Percentiles rank a stretch among this genome's conserved stretches.
These are phyloP conservation scores for Daldinia caldariorum DNA, from an alignment of 495 filamentous ascomycete genomes.

Conservation along the genomic window DNA sequence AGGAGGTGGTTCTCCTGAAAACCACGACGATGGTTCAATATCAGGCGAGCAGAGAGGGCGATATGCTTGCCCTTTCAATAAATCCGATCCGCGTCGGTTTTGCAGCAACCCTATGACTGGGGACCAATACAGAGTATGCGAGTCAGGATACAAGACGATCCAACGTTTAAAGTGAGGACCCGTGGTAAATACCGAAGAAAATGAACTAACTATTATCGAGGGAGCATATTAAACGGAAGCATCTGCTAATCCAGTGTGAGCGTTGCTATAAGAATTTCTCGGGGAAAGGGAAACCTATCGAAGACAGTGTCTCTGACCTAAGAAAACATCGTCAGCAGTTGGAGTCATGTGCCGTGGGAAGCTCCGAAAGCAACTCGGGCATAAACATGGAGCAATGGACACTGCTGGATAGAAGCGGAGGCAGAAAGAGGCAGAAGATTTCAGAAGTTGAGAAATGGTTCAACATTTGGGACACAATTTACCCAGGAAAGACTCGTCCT, in stretches of 20 bases:
- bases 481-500: slow-evolving; percentile 5
- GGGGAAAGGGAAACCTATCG: background rate
- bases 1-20: slow-evolving; percentile 9
- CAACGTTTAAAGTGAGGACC: slow-evolving; percentile 27
- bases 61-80: slow-evolving; percentile 34
- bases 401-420: slow-evolving; percentile 19
- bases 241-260: slow-evolving; percentile 25
- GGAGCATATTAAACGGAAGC: slow-evolving; percentile 33
- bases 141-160: slow-evolving; percentile 30
- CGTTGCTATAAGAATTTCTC: slow-evolving; percentile 26
- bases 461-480: slow-evolving; percentile 26
- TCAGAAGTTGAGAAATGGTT: slow-evolving; percentile 28
- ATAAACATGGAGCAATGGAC: slow-evolving; percentile 25
- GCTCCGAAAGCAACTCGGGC: background rate
- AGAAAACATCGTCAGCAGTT: slow-evolving; percentile 16
- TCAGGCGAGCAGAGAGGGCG: slow-evolving; percentile 4
- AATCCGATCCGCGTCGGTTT: slow-evolving; percentile 11
- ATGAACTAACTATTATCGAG: slow-evolving; percentile 5
- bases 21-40: slow-evolving; percentile 15
- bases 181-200: background rate
- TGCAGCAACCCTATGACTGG: slow-evolving; percentile 19
- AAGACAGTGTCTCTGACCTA: slow-evolving; percentile 21
- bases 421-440: slow-evolving; percentile 21
- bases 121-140: slow-evolving; percentile 21
- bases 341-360: slow-evolving; percentile 16